Base-by-base conservation (phyloP, 768 basidiomycete genomes). In the Termitomyces sp. region DNA sequence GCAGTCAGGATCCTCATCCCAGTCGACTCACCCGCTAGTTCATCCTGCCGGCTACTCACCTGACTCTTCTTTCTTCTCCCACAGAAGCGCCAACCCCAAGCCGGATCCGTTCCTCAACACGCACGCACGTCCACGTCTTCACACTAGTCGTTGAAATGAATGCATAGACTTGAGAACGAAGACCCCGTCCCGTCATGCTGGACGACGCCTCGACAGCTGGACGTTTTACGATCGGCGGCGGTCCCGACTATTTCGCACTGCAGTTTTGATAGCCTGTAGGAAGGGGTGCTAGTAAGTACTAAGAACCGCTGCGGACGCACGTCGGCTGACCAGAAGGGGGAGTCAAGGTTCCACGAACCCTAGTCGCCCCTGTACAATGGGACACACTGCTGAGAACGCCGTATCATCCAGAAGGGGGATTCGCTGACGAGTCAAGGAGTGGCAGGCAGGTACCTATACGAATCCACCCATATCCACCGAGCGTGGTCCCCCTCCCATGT, bases 241-340 rank as follows among this genome's bases (percentile, higher is more conserved):
- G 37, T 47, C 45, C 57, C 57, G 57, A 42, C 22, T 14, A 33
- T 58, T 53, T 58, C 52, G 57, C 57, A 54, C 40, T 42, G 16
- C 14, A 26, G 33, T 27, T 26, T 53, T 48, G 22, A 53, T 47
- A 58, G n/a, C 57, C 27, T 46, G 49, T 33, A 26, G 16, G 3
- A n/a, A 27, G 18, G 18, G 13, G 13, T 7, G 10, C 16, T 27
- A 51, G 32, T 39, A 51, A 51, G 32, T 39, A 51, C 33, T 34
- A 34, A 37, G 50, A 27, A 51, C 50, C 36, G 24, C 50, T 51
- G 26, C 36, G 50, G 37, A 52, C 26, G 50, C 26, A 37, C 50
- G 26, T 52, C 9, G 37, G 16, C 26, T 20, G 2, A 6, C 33
- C 18, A 39, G 36, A 51, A 51, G 50, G 9, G 32, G 50, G 37